phyloP scores from a whole-genome alignment of 2,329 filamentous ascomycete species.

The Zelopaecilomyces penicillatus region DNA sequence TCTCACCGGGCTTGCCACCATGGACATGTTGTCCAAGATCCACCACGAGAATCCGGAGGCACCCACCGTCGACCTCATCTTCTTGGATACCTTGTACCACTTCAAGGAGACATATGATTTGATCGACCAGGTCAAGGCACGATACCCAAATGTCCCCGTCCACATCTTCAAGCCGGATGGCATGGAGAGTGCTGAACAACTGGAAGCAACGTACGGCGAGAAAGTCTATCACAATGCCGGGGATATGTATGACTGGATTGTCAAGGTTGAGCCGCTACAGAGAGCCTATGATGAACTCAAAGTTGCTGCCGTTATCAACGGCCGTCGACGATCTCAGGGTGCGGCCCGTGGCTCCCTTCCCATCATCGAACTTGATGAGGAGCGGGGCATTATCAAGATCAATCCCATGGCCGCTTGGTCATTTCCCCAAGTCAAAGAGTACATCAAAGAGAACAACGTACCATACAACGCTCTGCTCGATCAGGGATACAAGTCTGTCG shows the following conservation, averaged over 20 bases:
- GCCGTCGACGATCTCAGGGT: slow-evolving; percentile 84
- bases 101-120: slow-evolving; percentile 69
- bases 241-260: slow-evolving; percentile 91
- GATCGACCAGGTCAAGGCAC: slow-evolving; percentile 62
- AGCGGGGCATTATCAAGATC: slow-evolving; percentile 89
- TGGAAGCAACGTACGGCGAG: slow-evolving; percentile 73
- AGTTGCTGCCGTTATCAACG: slow-evolving; percentile 86
- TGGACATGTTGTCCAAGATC: slow-evolving; percentile 79
- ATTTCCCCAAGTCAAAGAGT: slow-evolving; percentile 81
- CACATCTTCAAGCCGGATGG: slow-evolving; percentile 87
- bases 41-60: slow-evolving; percentile 52
- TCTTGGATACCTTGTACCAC: slow-evolving; percentile 78
- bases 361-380: slow-evolving; percentile 83
- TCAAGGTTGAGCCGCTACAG: slow-evolving; percentile 94
- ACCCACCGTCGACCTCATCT: slow-evolving; percentile 59
- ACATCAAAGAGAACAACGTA: slow-evolving; percentile 77
- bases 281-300: slow-evolving; percentile 81
- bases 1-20: slow-evolving; percentile 68
- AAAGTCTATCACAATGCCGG: slow-evolving; percentile 77
- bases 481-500: slow-evolving; percentile 93
- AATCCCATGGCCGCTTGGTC: slow-evolving; percentile 94
- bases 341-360: slow-evolving; percentile 84
- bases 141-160: slow-evolving; percentile 70
- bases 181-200: slow-evolving; percentile 63
- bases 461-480: slow-evolving; percentile 92